These are phyloP conservation scores for Botrytis sinoallii DNA, from an alignment of 2,329 filamentous ascomycete genomes.

Conservation along the genomic window DNA sequence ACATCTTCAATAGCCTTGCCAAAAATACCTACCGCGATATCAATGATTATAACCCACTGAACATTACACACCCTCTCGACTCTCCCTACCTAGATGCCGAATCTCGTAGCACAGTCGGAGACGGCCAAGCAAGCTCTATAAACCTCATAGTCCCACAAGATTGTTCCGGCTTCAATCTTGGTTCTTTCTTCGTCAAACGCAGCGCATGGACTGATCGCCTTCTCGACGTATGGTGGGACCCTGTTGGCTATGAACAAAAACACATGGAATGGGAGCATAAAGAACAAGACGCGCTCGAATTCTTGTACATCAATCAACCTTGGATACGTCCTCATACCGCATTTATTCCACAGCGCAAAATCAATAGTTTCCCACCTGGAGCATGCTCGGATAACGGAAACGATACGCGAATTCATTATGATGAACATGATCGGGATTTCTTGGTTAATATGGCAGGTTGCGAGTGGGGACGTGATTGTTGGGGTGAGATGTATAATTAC, in stretches of 20 bases:
- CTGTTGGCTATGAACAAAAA: conserved; percentile 93
- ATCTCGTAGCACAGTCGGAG: conserved; percentile 69
- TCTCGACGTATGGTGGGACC: conserved; percentile 98
- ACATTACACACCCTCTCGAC: conserved; percentile 80
- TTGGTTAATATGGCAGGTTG: conserved; percentile 98
- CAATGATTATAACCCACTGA: conserved; percentile 91
- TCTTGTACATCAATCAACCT: conserved; percentile 85
- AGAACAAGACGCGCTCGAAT: conserved; percentile 92
- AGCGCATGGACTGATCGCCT: conserved; percentile 87
- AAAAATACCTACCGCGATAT: conserved; percentile 87
- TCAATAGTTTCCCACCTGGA: conserved; percentile 91
- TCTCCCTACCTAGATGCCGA: conserved; percentile 73
- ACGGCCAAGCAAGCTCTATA: conserved; percentile 74
- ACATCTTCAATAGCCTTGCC: conserved; percentile 80
- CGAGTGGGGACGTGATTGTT: conserved; percentile 94
- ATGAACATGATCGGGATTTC: conserved; percentile 82
- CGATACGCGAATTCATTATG: conserved; percentile 79
- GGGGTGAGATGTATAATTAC: conserved; percentile 96
- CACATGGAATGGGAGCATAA: conserved; percentile 99
- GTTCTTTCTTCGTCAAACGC: conserved; percentile 87
- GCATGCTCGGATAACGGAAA: conserved; percentile 79
- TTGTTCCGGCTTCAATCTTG: conserved; percentile 92
- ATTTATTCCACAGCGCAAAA: conserved; percentile 85
- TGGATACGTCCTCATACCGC: conserved; percentile 88
- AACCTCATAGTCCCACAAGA: conserved; percentile 90